Evolutionary conservation across 345 rosid genomes (phyloP), one percentile per base, ranked within the genome.

Genomic region (Geranium brycei): DNA sequence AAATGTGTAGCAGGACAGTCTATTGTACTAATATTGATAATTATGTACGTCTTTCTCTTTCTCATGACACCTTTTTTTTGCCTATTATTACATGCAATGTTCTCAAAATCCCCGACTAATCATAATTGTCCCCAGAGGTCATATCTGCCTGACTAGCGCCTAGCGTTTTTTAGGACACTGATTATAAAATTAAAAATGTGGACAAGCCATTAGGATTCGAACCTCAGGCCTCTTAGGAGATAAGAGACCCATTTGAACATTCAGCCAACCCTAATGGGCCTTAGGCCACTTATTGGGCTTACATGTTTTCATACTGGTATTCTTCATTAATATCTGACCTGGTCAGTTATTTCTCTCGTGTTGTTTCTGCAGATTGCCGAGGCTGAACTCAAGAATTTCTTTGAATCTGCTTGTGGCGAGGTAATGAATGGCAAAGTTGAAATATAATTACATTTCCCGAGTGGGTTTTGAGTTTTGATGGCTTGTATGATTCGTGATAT

Each of bases 1-100:
- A 91, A 80, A 91, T 86, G 93, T 91, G 97, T 70, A 47, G 81
- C 19, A 85, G 97, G 79, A 91, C 97, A 14, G 82, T 91, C 61
- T 91, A 91, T 63, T 91, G 97, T 77, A 91, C 97, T 78, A 91
- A 91, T 67, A 86, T 91, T 30, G 97, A 86, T 75, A 91, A 85
- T 73, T 85, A 85, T 91, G 97, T 86, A 71, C 68, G 38, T 30
- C 35, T 55, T 62, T 12, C n/a, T 51, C 41, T 31, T 30, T 51
- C 4, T 5, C 3, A 35, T 35, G 41, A 35, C 32, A 15, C 18
- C 31, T 15, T 53, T 64, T 18, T n/a, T 23, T 23, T 23, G 28
- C 28, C 28, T 23, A 23, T 23, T 23, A 23, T 23, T 23, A 23
- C 28, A 23, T 1, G 28, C 28, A 23, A 2, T 23, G 28, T 23